phyloP scores from a whole-genome alignment of 176 grass and related monocot species.

The Luzula sylvatica region DNA sequence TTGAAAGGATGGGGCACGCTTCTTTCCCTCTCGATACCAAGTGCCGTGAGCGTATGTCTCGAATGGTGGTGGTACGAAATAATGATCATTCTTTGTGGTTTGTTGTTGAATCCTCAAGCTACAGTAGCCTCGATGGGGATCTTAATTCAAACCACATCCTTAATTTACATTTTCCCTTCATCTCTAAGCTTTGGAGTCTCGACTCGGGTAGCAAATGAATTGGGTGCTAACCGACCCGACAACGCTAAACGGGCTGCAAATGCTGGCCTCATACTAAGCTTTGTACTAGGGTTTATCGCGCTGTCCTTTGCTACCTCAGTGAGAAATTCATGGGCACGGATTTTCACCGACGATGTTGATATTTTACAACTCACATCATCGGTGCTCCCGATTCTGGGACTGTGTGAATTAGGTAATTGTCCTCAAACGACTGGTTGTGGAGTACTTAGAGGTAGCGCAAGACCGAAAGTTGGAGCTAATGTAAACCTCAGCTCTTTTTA shows the following conservation, averaged over 20 bases:
- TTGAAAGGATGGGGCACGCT: constrained; percentile 60
- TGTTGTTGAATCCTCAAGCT: constrained; percentile 49
- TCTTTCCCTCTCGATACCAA: constrained; percentile 43
- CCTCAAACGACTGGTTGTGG: constrained; percentile 96
- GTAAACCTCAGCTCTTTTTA: constrained; percentile 89
- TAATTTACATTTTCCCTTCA: constrained; percentile 96
- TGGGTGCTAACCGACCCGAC: constrained; percentile 58
- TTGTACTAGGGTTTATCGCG: constrained; percentile 42
- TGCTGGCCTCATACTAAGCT: constrained; percentile 47
- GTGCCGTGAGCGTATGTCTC: constrained; percentile 70
- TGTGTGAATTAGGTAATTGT: constrained; percentile 94
- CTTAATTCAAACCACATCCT: constrained; percentile 74
- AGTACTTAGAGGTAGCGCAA: constrained; percentile 71
- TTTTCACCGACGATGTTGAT: constrained; percentile 61
- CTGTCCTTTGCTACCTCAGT: constrained; percentile 52
- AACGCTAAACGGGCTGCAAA: constrained; percentile 38
- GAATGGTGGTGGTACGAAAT: constrained; percentile 99
- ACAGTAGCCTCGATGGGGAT: constrained; percentile 91
- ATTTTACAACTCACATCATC: constrained; percentile 63
- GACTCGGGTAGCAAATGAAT: constrained; percentile 74
- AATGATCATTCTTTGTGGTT: constrained; percentile 89
- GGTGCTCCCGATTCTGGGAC: constrained; percentile 72
- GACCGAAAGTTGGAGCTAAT: constrained; percentile 62
- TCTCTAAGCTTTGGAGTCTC: constrained; percentile 99
- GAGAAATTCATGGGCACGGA: constrained; percentile 53